A percentile compares a stretch with the other conserved stretches of the same genome.
Conservation (phyloP, 345 rosid species). For the Linum usitatissimum region DNA sequence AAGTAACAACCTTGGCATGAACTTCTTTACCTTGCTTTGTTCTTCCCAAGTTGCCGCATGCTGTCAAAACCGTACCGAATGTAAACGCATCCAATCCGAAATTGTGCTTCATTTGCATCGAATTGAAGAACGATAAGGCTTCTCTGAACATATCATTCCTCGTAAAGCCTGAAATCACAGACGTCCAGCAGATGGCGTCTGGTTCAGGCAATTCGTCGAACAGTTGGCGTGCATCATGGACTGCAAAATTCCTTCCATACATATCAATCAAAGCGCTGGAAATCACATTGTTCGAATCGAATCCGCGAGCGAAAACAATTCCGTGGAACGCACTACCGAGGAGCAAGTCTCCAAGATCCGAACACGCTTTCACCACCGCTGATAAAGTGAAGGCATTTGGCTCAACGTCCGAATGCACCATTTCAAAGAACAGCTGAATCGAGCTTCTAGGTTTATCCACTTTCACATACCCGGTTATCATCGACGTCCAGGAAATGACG, state of each 20-base stretch:
- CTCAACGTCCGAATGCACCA: slow-evolving; percentile 53
- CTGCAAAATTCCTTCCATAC: slow-evolving; percentile 47
- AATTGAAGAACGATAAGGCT: slow-evolving; percentile 43
- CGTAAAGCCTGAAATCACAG: slow-evolving; percentile 52
- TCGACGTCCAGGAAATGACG: slow-evolving; percentile 73
- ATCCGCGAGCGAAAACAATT: slow-evolving; percentile 45
- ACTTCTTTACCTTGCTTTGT: slow-evolving; percentile 69
- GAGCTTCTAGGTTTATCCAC: slow-evolving; percentile 38
- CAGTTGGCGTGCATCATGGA: slow-evolving; percentile 40
- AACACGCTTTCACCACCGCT: slow-evolving; percentile 64
- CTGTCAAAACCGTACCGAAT: slow-evolving; percentile 63
- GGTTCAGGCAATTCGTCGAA: slow-evolving; percentile 71
- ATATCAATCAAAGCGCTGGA: slow-evolving; percentile 53
- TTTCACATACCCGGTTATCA: slow-evolving; percentile 60
- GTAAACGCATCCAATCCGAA: slow-evolving; percentile 58
- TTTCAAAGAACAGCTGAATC: slow-evolving; percentile 51
- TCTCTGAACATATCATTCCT: slow-evolving; percentile 51
- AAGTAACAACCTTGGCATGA: slow-evolving; percentile 48
- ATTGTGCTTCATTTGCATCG: slow-evolving; percentile 39
- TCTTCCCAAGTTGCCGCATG: slow-evolving; percentile 66
- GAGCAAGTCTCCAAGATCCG: slow-evolving; percentile 38
- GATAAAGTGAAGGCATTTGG: slow-evolving; percentile 74
- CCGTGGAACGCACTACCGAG: slow-evolving; percentile 68
- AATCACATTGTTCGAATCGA: slow-evolving; percentile 43
- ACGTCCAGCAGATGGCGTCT: slow-evolving; percentile 73